Conservation (phyloP, 2,329 filamentous ascomycete genomes). For the Mollisiaceae sp. region DNA sequence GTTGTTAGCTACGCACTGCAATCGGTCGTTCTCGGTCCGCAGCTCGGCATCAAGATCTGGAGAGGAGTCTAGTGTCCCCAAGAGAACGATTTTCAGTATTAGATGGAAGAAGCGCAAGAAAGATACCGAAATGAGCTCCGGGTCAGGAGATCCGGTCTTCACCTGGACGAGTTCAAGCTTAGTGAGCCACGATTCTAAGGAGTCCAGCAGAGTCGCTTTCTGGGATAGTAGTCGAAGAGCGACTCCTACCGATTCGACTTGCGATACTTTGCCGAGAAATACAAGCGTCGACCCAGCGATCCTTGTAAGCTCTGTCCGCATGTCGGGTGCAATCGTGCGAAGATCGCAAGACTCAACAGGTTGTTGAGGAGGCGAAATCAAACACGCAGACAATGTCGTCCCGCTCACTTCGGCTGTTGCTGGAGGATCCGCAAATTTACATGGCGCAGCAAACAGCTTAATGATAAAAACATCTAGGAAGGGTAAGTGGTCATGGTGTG, state of each 20-base stretch:
- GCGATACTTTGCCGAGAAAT: conserved; percentile 43
- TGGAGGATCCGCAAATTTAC: conserved; percentile 46
- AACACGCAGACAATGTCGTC: conserved; percentile 31
- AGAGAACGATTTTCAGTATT: conserved; percentile 44
- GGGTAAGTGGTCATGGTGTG: conserved; percentile 44
- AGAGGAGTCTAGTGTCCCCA: conserved; percentile 43
- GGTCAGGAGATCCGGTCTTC: conserved; percentile 28
- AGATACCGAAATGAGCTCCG: conserved; percentile 42
- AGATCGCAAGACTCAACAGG: conserved; percentile 32
- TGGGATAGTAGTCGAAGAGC: conserved; percentile 41
- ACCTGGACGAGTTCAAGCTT: conserved; percentile 39
- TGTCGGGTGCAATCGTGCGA: conserved; percentile 46
- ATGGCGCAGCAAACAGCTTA: conserved; percentile 50
- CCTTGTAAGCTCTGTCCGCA: conserved; percentile 44
- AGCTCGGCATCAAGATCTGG: conserved; percentile 39
- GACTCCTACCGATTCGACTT: conserved; percentile 32
- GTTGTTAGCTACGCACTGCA: conserved; percentile 41
- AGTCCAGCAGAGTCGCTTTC: conserved; percentile 42
- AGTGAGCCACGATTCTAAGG: conserved; percentile 43
- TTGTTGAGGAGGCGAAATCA: conserved; percentile 34
- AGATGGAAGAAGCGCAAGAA: conserved; percentile 46
- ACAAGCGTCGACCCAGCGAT: conserved; percentile 43
- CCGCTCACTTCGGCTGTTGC: conserved; percentile 27
- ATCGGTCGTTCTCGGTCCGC: conserved; percentile 41
- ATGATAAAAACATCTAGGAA: conserved; percentile 50